phyloP scores from a whole-genome alignment of 169 alveolate genomes.

The Eimeria praecox region DNA sequence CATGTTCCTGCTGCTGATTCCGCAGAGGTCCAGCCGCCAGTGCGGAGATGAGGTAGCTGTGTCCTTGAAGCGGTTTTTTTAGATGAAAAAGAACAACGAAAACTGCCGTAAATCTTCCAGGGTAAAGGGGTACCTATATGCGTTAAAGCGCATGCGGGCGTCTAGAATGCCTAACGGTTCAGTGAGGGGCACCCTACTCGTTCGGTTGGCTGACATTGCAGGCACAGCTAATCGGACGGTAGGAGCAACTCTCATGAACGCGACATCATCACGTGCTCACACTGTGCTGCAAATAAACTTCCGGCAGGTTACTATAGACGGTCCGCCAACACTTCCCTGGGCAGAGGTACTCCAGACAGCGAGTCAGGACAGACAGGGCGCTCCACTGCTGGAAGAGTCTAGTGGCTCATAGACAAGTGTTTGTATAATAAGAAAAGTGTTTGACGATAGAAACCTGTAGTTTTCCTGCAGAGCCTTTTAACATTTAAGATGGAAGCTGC shows the following conservation, averaged over 20 bases:
- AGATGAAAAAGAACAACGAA: not conserved
- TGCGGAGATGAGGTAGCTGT: not conserved
- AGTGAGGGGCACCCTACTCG: not conserved
- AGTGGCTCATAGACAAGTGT: not conserved
- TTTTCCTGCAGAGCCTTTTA: not conserved
- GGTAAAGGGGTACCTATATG: not conserved
- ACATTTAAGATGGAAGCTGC: not conserved
- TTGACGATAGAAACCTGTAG: not conserved
- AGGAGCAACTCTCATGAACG: slow-evolving; percentile 95
- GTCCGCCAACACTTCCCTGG: not conserved
- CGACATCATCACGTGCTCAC: slow-evolving; percentile 95
- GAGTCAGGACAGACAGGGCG: not conserved
- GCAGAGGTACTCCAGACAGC: not conserved
- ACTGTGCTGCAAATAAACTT: slow-evolving; percentile 94
- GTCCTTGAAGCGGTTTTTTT: not conserved
- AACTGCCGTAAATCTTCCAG: not conserved
- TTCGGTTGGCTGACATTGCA: not conserved
- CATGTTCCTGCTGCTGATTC: not conserved
- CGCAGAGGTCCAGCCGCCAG: not conserved
- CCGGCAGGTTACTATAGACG: slow-evolving; percentile 83
- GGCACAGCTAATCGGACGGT: slow-evolving; percentile 92
- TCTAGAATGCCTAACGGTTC: not conserved
- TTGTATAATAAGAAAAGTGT: too few relatives aligned
- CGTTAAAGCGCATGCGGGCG: not conserved
- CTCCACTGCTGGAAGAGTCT: not conserved